Conservation (phyloP, 805 yeast species). For the Metschnikowia santaceciliae region DNA sequence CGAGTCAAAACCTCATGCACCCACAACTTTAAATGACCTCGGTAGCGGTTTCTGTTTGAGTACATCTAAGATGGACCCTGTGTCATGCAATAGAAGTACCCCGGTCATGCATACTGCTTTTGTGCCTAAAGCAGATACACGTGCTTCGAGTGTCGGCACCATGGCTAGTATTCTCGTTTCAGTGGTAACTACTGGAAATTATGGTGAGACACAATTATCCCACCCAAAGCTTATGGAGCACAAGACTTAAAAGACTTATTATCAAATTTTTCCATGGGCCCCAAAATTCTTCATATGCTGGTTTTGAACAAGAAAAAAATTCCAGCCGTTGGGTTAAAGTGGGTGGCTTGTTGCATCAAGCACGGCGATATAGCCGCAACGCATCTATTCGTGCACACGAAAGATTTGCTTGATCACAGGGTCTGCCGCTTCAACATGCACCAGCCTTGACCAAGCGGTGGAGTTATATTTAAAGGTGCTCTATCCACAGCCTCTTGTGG, state of each 20-base stretch:
- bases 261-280: neutral
- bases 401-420: neutral
- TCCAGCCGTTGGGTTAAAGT: neutral
- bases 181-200: neutral
- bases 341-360: conserved; percentile 1
- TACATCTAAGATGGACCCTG: neutral
- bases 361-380: neutral
- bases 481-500: neutral
- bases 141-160: neutral
- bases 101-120: neutral
- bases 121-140: neutral
- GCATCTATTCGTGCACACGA: conserved; percentile 1
- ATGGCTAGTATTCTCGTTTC: neutral
- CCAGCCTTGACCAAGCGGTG: neutral
- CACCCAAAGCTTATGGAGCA: neutral
- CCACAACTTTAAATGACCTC: neutral
- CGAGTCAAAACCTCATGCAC: neutral
- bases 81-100: conserved; percentile 1
- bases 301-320: neutral
- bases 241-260: neutral
- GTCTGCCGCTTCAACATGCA: neutral
- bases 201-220: neutral
- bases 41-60: neutral
- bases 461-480: neutral
- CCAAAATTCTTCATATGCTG: neutral